Percentiles rank a stretch among this genome's conserved stretches.
phyloP scores from a whole-genome alignment of 768 basidiomycete species.

The Mycena amicta region DNA sequence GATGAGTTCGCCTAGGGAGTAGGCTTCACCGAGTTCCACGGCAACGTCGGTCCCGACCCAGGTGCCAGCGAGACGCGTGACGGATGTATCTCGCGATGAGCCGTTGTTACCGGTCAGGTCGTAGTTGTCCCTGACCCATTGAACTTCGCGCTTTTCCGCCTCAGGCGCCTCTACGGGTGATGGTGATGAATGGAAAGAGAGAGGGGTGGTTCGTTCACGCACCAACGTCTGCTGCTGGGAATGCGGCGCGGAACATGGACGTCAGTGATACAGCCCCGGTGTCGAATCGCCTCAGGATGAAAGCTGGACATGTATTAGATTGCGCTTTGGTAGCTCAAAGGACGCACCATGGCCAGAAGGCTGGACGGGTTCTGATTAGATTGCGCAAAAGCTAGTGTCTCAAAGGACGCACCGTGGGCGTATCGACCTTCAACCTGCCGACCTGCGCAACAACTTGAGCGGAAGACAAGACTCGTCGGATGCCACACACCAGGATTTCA shows the following conservation, averaged over 20 bases:
- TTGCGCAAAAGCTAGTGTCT: constrained; percentile 2
- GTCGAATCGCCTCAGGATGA: constrained; percentile 92
- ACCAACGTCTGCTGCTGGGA: constrained; percentile 63
- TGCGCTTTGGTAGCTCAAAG: not conserved
- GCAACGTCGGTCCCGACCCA: constrained; percentile 79
- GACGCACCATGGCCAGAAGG: constrained; percentile 62
- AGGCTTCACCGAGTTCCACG: constrained; percentile 64
- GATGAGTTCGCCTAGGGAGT: constrained; percentile 64
- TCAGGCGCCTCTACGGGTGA: constrained; percentile 40
- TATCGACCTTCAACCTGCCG: constrained; percentile 82
- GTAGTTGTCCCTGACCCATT: constrained; percentile 81
- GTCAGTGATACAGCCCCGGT: constrained; percentile 91
- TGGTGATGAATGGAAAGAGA: not conserved
- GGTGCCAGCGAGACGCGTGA: constrained; percentile 83
- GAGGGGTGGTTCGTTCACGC: not conserved
- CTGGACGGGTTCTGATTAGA: constrained; percentile 38
- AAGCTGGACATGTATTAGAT: constrained; percentile 39
- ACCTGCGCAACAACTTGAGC: constrained; percentile 50
- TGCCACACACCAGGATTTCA: constrained; percentile 71
- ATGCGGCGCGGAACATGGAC: constrained; percentile 96
- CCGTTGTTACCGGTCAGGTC: constrained; percentile 82
- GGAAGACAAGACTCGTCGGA: not conserved
- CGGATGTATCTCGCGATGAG: constrained; percentile 47
- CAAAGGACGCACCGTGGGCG: constrained; percentile 67
- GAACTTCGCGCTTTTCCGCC: constrained; percentile 77